These are phyloP conservation scores for Orbilia blumenaviensis DNA, from an alignment of 2,329 filamentous ascomycete genomes.

Conservation along the genomic window DNA sequence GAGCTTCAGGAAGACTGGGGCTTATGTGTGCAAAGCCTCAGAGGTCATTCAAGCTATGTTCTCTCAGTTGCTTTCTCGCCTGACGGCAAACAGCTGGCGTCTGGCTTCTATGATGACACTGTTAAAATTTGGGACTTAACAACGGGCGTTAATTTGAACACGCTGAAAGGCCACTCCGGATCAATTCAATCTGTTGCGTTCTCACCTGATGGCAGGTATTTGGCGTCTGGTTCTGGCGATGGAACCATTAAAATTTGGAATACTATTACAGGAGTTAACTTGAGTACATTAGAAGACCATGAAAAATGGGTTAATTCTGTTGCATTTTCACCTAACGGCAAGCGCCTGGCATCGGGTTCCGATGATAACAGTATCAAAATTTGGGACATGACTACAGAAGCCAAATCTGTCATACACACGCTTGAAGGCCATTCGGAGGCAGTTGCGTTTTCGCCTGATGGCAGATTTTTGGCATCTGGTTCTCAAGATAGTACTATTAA, in stretches of 20 bases:
- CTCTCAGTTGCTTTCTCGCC: neutral
- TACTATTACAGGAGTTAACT: neutral
- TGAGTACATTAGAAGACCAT: conserved; percentile 61
- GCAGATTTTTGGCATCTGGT: neutral
- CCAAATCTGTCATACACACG: neutral
- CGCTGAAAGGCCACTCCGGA: neutral
- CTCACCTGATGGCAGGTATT: neutral
- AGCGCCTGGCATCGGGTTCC: neutral
- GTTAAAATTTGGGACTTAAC: neutral
- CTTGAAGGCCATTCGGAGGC: neutral
- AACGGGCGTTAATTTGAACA: neutral
- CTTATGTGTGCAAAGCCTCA: neutral
- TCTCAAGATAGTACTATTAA: neutral
- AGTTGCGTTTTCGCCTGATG: neutral
- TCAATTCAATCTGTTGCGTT: neutral
- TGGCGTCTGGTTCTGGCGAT: neutral
- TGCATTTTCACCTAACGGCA: neutral
- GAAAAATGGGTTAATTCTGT: neutral
- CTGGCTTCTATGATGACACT: neutral
- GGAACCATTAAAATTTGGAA: neutral
- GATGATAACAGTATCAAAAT: neutral
- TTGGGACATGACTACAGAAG: neutral
- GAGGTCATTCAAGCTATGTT: neutral
- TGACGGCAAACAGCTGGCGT: neutral
- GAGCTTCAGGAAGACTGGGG: neutral